Evolutionary conservation across 2,329 filamentous ascomycete species (phyloP).

Genomic region (Cercospora berteroae): DNA sequence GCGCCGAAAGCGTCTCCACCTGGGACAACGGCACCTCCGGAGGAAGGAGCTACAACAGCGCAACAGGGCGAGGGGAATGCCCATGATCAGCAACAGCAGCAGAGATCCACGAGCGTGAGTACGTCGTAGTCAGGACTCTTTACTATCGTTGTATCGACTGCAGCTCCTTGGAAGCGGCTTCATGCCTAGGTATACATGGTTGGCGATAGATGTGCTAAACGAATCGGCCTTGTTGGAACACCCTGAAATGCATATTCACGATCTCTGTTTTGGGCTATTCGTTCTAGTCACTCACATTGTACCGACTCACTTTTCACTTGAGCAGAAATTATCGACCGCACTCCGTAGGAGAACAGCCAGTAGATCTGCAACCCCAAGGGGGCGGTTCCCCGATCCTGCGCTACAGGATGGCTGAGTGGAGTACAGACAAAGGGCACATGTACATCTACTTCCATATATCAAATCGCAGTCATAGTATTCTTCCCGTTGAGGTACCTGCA

Average conservation of each 20-base stretch:
- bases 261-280: neutral
- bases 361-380: neutral
- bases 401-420: no score
- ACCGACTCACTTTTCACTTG: neutral
- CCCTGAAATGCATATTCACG: neutral
- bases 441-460: no score
- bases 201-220: neutral
- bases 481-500: no score
- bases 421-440: no score
- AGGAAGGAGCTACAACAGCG: neutral
- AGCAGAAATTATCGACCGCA: no score
- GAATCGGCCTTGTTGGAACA: neutral
- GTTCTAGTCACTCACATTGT: neutral
- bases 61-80: neutral
- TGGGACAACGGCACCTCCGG: neutral
- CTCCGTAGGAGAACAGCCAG: neutral
- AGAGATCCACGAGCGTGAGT: neutral
- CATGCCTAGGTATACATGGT: neutral
- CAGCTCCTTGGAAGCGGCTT: neutral
- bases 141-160: neutral
- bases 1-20: slow-evolving; percentile 5
- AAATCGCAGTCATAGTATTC: no score
- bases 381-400: no score
- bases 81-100: neutral
- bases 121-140: neutral